Percentiles rank a stretch among this genome's conserved stretches.
Evolutionary conservation across 2,329 filamentous ascomycete genomes (phyloP).

Genomic region (Pyricularia sp.): DNA sequence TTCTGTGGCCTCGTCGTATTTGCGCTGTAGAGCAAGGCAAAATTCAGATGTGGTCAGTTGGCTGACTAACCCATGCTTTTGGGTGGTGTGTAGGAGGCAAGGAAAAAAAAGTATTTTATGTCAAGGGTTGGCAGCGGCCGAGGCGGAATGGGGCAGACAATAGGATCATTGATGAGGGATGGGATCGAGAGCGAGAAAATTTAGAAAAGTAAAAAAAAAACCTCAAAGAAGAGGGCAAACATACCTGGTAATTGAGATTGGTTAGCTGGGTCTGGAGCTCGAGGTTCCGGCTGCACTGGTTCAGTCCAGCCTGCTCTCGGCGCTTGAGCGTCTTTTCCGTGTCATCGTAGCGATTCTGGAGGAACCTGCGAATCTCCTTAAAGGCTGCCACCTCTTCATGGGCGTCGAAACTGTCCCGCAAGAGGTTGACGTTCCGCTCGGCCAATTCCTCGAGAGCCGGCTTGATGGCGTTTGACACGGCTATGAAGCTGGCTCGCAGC

Average conservation of each 20-base stretch:
- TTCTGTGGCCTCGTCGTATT: constrained; percentile 24
- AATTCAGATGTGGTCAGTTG: constrained; percentile 1
- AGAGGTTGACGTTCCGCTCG: constrained; percentile 45
- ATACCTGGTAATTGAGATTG: constrained; percentile 9
- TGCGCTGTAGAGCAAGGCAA: constrained; percentile 8
- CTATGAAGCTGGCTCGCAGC: constrained; percentile 55
- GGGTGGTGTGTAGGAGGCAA: neutral
- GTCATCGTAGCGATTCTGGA: constrained; percentile 34
- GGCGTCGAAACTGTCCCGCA: constrained; percentile 43
- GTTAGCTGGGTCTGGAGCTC: constrained; percentile 11
- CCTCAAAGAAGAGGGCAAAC: neutral
- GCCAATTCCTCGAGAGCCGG: constrained; percentile 57
- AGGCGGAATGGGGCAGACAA: neutral
- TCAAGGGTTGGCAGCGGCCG: neutral
- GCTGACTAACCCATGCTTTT: neutral
- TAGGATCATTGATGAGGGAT: constrained; percentile 3
- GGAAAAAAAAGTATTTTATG: neutral
- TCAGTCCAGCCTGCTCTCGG: constrained; percentile 10
- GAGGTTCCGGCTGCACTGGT: constrained; percentile 14
- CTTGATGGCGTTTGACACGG: constrained; percentile 53
- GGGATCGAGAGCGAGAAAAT: neutral
- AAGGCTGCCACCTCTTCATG: constrained; percentile 47
- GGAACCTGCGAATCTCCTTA: constrained; percentile 36
- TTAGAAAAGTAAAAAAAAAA: neutral
- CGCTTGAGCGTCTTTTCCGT: constrained; percentile 16